Percentiles rank a stretch among this genome's conserved stretches.
Conservation (phyloP, 2,329 filamentous ascomycete genomes). For the Penicillium sp. region DNA sequence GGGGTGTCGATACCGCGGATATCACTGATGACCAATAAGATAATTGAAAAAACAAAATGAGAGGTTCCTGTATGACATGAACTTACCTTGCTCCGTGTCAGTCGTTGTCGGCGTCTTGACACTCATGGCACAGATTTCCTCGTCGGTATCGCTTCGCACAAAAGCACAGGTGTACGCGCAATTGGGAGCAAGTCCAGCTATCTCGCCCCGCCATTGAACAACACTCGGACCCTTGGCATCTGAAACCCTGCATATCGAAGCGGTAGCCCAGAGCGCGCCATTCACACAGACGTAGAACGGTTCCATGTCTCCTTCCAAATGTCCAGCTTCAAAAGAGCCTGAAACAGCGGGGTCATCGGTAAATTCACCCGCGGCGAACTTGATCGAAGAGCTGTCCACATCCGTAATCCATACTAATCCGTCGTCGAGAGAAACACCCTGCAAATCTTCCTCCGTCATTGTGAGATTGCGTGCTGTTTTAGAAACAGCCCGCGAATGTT, state of each 20-base stretch:
- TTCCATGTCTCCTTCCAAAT: slow-evolving; percentile 43
- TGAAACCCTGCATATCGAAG: slow-evolving; percentile 51
- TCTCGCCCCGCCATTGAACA: slow-evolving; percentile 59
- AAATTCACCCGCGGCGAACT: slow-evolving; percentile 48
- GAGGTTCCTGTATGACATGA: not conserved
- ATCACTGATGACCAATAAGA: slow-evolving; percentile 26
- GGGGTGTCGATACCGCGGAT: slow-evolving; percentile 47
- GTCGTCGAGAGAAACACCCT: slow-evolving; percentile 42
- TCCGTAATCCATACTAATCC: slow-evolving; percentile 50
- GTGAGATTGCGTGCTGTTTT: slow-evolving; percentile 40
- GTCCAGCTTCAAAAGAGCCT: slow-evolving; percentile 30
- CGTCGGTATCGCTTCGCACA: slow-evolving; percentile 55
- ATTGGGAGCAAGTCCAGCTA: slow-evolving; percentile 63
- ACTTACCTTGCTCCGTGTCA: slow-evolving; percentile 58
- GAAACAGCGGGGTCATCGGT: slow-evolving; percentile 35
- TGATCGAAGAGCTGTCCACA: slow-evolving; percentile 48
- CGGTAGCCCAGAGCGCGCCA: slow-evolving; percentile 64
- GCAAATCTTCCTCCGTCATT: slow-evolving; percentile 45
- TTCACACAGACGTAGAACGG: slow-evolving; percentile 67
- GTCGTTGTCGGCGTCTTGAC: slow-evolving; percentile 62
- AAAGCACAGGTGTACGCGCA: slow-evolving; percentile 66
- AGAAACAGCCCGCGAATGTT: slow-evolving; percentile 63
- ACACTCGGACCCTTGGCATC: slow-evolving; percentile 46
- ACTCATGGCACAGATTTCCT: slow-evolving; percentile 59
- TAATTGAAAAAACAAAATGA: not conserved